Evolutionary conservation across 2,329 filamentous ascomycete genomes (phyloP), one percentile per base, ranked within the genome.

Genomic region (Bipolaris sorokiniana): DNA sequence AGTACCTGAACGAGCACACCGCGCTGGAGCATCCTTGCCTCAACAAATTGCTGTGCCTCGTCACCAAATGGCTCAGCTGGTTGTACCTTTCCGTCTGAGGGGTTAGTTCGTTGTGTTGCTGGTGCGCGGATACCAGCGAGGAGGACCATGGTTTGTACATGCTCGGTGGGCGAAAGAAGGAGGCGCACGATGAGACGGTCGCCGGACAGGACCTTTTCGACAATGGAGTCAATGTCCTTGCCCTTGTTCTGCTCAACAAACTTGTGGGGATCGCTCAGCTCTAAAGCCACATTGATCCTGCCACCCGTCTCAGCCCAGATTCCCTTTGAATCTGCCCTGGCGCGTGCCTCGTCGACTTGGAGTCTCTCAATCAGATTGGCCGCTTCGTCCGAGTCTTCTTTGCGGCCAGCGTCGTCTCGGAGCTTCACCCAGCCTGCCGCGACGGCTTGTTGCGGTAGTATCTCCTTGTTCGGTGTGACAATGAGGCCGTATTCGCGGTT

Each of bases 351-450:
- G 33, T 94, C 81, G 46, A 83, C 83, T 66, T 91, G 88, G 59
- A 99, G 85, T 68, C 87, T 88, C 68, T 96, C 90, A 22, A 99
- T 82, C 58, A 90, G 84, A 62, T 88, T 82, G 28, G 80, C 72
- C 7, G 89, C 83, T 49, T 92, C 89, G 56, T 95, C 90, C 1
- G 88, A 88, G 57, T 97, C 92, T 65, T 97, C 93, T 73, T 94
- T 95, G 64, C 90, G 89, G 60, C 92, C 93, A 57, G 94, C 93
- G 77, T 99, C 95, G 70, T 99, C 95, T 63, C 95, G 88, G 58
- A 99, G 85, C 80, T 95, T 96, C 62, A 92, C 81, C 92, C 93
- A 97, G 65, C 95, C 95, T 69, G 92, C 91, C 72, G 91, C 88
- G 63, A 98, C 87, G 56, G 90, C 84, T 61, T 90, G 86, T 63